A percentile compares a stretch with the other conserved stretches of the same genome.
phyloP scores from a whole-genome alignment of 169 alveolate genomes.

The Plasmodium berghei region DNA sequence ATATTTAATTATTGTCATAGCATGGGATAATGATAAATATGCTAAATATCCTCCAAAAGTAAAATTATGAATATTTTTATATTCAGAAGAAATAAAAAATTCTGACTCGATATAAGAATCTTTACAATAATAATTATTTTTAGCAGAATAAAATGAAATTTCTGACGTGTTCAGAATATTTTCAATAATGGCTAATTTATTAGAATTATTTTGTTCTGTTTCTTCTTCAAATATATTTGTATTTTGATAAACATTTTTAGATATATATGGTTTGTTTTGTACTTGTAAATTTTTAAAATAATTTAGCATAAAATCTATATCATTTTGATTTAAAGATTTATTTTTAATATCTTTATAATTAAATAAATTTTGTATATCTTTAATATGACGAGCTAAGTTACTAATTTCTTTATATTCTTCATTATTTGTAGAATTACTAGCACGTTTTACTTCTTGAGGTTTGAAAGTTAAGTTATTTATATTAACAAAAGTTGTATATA shows the following conservation, averaged over 20 bases:
- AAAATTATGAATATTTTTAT: constrained; percentile 61
- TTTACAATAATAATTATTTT: constrained; percentile 23
- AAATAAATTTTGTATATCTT: constrained; percentile 60
- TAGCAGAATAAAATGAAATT: constrained; percentile 35
- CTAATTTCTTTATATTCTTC: constrained; percentile 38
- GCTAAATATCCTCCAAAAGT: constrained; percentile 70
- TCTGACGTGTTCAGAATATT: constrained; percentile 14
- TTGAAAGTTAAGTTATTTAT: constrained; percentile 43
- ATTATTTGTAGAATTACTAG: not conserved
- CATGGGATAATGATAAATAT: constrained; percentile 60
- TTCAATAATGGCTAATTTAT: constrained; percentile 20
- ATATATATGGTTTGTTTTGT: not conserved
- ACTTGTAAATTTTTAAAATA: constrained; percentile 32
- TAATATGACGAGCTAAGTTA: constrained; percentile 18
- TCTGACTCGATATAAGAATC: constrained; percentile 55
- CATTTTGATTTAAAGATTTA: constrained; percentile 18
- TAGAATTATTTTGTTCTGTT: constrained; percentile 2
- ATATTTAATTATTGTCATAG: constrained; percentile 49
- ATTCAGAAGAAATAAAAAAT: constrained; percentile 59
- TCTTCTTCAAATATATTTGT: constrained; percentile 29
- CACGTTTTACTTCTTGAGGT: constrained; percentile 51
- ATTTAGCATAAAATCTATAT: constrained; percentile 33
- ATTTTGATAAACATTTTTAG: constrained; percentile 19
- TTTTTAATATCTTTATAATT: constrained; percentile 59
- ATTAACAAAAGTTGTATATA: constrained; percentile 72